Base-by-base conservation (phyloP, 208 protist species). In the Leishmania arabica region DNA sequence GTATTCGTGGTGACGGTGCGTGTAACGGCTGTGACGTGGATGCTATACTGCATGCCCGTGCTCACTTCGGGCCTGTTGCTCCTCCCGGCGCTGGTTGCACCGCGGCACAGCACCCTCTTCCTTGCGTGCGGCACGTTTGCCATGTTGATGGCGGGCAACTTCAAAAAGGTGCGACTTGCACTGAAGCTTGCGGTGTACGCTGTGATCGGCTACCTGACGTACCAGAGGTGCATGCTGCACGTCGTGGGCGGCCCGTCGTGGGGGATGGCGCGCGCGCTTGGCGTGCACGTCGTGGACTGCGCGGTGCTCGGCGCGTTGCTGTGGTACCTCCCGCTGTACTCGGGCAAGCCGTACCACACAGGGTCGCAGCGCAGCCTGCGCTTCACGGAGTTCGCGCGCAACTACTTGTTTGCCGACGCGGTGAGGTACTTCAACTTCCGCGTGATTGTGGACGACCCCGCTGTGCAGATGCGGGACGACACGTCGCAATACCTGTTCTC, bases 381-480 rank as follows among this genome's bases (percentile, higher is more conserved):
- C 34, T 93, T 93, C 75, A 91, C 82, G 58, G 60, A 84, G 49
- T 95, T 95, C 73, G 75, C 82, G 49, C 75, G 88, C n/a, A 88
- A 86, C 42, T 89, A 94, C 81, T 66, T 97, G 24, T 95, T 94
- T 70, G 65, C 81, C n/a, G 86, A 95, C 65, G 70, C 83, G 17
- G 88, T 87, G 42, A 77, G 78, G n/a, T 97, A 95, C 85, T 97
- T 97, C 83, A 86, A 83, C 75, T 91, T 95, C 78, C 80, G 84
- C 31, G 77, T 96, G 49, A 83, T 95, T 77, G 69, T 90, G 13
- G 91, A 95, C 72, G 90, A 93, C 75, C 84, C 85, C 27, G 66
- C 71, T 27, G 91, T 95, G 77, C 77, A 90, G 56, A 77, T 93
- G 86, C 85, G 87, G 45, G 86, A 92, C 58, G 78, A 73, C 64